Conservation (phyloP, 106 monocot species). For the Acorus gramineus region DNA sequence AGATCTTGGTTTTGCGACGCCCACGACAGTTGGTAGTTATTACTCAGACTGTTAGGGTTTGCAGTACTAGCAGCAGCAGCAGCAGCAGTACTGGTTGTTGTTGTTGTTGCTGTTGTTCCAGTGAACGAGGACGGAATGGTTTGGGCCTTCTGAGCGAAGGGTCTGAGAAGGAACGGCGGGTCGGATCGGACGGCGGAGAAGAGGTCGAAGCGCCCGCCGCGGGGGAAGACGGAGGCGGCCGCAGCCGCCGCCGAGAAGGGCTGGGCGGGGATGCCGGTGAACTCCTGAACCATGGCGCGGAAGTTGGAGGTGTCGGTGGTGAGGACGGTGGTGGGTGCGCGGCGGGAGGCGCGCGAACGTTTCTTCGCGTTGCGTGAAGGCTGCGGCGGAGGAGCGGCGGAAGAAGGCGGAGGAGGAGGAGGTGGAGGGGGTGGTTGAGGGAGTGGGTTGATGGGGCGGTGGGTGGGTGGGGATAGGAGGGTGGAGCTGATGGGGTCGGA, state of each 20-base stretch:
- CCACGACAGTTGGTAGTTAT: conserved; percentile 11
- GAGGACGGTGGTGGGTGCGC: conserved; percentile 78
- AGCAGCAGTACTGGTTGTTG: background rate
- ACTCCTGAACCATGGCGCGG: conserved; percentile 95
- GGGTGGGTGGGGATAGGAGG: background rate
- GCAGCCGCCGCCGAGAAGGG: conserved; percentile 30
- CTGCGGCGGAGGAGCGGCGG: background rate
- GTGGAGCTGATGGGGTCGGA: background rate
- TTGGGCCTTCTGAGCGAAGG: conserved; percentile 41
- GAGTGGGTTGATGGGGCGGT: background rate
- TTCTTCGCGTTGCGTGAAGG: conserved; percentile 36
- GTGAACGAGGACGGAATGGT: background rate
- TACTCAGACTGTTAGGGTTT: background rate
- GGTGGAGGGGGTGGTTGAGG: background rate
- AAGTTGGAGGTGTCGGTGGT: conserved; percentile 90
- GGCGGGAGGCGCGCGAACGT: conserved; percentile 60
- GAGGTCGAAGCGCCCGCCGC: conserved; percentile 24
- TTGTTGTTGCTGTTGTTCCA: conserved; percentile 1
- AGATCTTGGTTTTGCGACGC: too few relatives aligned
- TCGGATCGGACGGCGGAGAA: conserved; percentile 8
- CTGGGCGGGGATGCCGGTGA: conserved; percentile 72
- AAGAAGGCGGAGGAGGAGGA: background rate
- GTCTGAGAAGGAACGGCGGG: conserved; percentile 30
- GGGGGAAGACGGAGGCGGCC: conserved; percentile 12
- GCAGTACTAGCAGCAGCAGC: background rate